Percentiles rank a stretch among this genome's conserved stretches.
Conservation (phyloP, 441 rosid species). For the Gossypium gossypioides region DNA sequence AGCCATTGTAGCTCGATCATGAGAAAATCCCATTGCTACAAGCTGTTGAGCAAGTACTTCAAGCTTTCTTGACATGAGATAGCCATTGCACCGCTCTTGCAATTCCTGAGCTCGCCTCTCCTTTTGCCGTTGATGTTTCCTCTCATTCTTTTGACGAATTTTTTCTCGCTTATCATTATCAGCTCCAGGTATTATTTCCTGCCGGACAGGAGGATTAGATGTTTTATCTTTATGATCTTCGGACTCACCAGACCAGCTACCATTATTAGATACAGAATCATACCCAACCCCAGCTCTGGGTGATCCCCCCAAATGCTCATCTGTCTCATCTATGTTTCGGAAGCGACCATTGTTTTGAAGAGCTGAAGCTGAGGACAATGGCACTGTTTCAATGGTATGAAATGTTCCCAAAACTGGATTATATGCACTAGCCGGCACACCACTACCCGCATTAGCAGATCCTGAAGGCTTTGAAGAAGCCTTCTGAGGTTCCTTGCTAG, state of each 20-base stretch:
- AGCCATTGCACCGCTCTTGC: conserved; percentile 58
- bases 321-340: conserved; percentile 55
- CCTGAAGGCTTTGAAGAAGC: conserved; percentile 35
- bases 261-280: conserved; percentile 65
- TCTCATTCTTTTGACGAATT: conserved; percentile 74
- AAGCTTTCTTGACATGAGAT: conserved; percentile 68
- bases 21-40: conserved; percentile 72
- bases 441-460: conserved; percentile 28
- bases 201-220: conserved; percentile 29
- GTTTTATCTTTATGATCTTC: conserved; percentile 67
- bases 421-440: conserved; percentile 48
- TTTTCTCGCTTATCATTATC: conserved; percentile 66
- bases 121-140: conserved; percentile 76
- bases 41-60: conserved; percentile 64
- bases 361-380: conserved; percentile 29
- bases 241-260: conserved; percentile 80
- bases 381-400: conserved; percentile 47
- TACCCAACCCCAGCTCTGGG: conserved; percentile 41
- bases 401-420: conserved; percentile 61
- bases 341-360: conserved; percentile 46
- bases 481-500: conserved; percentile 36
- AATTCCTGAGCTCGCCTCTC: conserved; percentile 77
- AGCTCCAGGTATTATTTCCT: conserved; percentile 46
- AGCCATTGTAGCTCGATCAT: conserved; percentile 65
- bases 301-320: conserved; percentile 38